Conservation (phyloP, 176 grass and related monocot species). For the Eleusine coracana region DNA sequence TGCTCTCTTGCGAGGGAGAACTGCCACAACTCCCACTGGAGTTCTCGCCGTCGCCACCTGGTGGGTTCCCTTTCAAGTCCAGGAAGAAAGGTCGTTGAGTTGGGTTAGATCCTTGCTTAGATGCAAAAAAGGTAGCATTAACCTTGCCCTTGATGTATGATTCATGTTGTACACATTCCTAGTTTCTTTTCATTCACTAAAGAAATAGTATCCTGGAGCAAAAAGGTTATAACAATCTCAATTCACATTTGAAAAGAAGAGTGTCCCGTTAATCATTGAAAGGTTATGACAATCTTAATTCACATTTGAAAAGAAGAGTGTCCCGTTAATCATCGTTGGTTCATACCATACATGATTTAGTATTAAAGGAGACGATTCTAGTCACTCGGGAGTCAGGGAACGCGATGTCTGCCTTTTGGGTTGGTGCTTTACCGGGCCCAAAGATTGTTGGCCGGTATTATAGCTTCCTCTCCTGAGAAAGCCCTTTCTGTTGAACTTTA, state of each 20-base stretch:
- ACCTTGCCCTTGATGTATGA: constrained; percentile 30
- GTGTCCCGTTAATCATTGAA: constrained; percentile 27
- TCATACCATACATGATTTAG: constrained; percentile 27
- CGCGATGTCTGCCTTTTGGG: constrained; percentile 11
- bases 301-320: constrained; percentile 16
- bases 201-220: constrained; percentile 19
- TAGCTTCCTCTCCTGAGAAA: not conserved
- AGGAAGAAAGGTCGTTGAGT: constrained; percentile 72
- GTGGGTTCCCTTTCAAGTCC: constrained; percentile 58
- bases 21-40: constrained; percentile 64
- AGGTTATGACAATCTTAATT: constrained; percentile 20
- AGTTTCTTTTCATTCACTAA: constrained; percentile 18
- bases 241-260: constrained; percentile 26
- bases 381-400: not conserved
- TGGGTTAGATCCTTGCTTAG: constrained; percentile 29
- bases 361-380: not conserved
- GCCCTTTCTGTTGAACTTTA: constrained; percentile 22
- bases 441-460: too few species aligned
- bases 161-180: constrained; percentile 16
- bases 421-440: not conserved
- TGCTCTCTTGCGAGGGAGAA: constrained; percentile 63
- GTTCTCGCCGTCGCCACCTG: constrained; percentile 66
- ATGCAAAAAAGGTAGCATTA: constrained; percentile 22
- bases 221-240: constrained; percentile 21
- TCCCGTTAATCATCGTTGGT: constrained; percentile 21